These are phyloP conservation scores for Trichosporon sp. DNA, from an alignment of 1,284 basidiomycete genomes.

Conservation along the genomic window DNA sequence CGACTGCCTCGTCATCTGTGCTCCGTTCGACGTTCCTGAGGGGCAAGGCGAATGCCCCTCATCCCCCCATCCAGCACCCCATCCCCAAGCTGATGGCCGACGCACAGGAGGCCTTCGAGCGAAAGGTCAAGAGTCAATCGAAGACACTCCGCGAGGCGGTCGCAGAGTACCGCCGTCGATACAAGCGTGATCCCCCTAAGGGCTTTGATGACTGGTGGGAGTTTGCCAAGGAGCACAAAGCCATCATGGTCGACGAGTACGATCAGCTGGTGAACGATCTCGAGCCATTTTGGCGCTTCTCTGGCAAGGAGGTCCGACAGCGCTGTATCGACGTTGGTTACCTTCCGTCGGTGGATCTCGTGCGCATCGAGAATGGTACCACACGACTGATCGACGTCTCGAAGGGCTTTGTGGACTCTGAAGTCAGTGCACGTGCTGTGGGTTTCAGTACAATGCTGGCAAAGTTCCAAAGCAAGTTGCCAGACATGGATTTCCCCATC, in stretches of 20 bases:
- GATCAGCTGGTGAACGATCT: constrained; percentile 75
- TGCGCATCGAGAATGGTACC: constrained; percentile 64
- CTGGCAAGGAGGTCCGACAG: constrained; percentile 64
- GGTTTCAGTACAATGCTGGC: constrained; percentile 69
- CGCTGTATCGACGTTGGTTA: constrained; percentile 69
- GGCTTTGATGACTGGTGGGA: constrained; percentile 86
- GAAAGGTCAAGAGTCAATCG: constrained; percentile 67
- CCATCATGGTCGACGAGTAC: constrained; percentile 84
- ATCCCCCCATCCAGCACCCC: constrained; percentile 58
- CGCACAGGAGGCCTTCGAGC: constrained; percentile 62
- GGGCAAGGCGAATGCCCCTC: constrained; percentile 35
- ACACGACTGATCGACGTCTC: constrained; percentile 60
- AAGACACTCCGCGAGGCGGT: constrained; percentile 67
- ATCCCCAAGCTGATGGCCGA: constrained; percentile 74
- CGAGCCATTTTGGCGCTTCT: constrained; percentile 69
- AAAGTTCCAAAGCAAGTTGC: constrained; percentile 66
- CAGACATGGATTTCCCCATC: constrained; percentile 84
- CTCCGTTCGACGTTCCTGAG: constrained; percentile 46
- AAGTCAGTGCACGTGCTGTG: constrained; percentile 67
- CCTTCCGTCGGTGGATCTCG: constrained; percentile 74
- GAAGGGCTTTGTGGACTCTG: constrained; percentile 58
- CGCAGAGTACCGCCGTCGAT: constrained; percentile 68
- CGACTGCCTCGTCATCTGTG: constrained; percentile 42
- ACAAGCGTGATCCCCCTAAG: constrained; percentile 69
- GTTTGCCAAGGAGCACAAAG: constrained; percentile 67